Evolutionary conservation across 805 yeast genomes (phyloP).

Genomic region (Candida montana): DNA sequence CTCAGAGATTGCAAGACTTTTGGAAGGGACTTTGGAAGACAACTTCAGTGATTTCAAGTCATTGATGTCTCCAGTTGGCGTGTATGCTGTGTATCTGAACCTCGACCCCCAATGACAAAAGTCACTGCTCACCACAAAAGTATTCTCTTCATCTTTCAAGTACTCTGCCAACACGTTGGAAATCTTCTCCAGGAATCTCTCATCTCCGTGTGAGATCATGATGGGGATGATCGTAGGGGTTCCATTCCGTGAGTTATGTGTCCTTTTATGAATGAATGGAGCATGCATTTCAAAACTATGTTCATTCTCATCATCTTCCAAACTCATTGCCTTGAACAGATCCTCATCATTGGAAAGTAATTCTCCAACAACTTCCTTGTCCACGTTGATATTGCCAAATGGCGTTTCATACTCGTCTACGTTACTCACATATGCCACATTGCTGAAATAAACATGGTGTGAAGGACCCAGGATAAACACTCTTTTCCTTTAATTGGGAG

Average conservation of each 20-base stretch:
- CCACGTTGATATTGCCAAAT: conserved; percentile 68
- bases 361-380: conserved; percentile 37
- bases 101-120: conserved; percentile 92
- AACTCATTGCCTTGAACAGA: conserved; percentile 51
- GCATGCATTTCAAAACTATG: conserved; percentile 95
- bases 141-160: conserved; percentile 47
- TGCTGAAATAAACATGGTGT: conserved; percentile 77
- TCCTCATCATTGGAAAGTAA: conserved; percentile 36
- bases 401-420: conserved; percentile 72
- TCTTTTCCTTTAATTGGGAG: conserved; percentile 35
- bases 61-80: conserved; percentile 20
- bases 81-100: conserved; percentile 53
- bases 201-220: conserved; percentile 62
- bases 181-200: conserved; percentile 35
- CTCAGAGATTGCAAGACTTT: conserved; percentile 49
- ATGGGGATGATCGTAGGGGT: conserved; percentile 65
- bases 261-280: conserved; percentile 58
- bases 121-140: conserved; percentile 81
- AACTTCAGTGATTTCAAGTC: conserved; percentile 14
- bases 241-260: conserved; percentile 30
- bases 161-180: conserved; percentile 48
- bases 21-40: conserved; percentile 2
- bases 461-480: conserved; percentile 89
- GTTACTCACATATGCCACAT: conserved; percentile 47
- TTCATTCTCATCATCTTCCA: conserved; percentile 68